phyloP scores from a whole-genome alignment of 169 alveolate species.

The Plasmodium gaboni region DNA sequence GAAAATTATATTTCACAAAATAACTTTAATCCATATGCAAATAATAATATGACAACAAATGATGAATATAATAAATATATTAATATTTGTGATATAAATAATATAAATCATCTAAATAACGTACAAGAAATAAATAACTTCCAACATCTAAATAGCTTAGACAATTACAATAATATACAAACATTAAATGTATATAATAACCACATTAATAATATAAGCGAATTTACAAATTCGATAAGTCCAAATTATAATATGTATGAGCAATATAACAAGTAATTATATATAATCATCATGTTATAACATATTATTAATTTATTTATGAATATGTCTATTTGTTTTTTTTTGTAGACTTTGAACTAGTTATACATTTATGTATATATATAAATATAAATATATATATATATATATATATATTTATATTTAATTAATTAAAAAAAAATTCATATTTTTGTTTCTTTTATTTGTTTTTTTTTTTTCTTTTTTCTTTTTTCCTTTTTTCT shows the following conservation, averaged over 20 bases:
- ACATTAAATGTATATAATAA: not conserved
- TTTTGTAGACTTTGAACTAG: too few species aligned
- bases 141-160: not conserved
- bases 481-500: not conserved
- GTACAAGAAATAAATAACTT: slow-evolving; percentile 5
- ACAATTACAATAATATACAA: not conserved
- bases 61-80: slow-evolving; percentile 22
- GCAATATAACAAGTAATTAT: too few species aligned
- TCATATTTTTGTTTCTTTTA: not conserved
- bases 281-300: too few species aligned
- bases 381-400: too few species aligned
- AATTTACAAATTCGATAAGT: too few species aligned
- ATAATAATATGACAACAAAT: not conserved
- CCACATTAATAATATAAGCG: not conserved
- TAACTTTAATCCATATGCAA: not conserved
- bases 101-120: not conserved
- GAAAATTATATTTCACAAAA: slow-evolving; percentile 9
- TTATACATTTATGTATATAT: too few species aligned
- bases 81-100: slow-evolving; percentile 3
- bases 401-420: not conserved
- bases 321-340: too few species aligned
- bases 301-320: too few species aligned
- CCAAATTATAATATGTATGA: too few species aligned
- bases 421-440: not conserved
- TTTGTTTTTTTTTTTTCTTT: not conserved